phyloP scores from a whole-genome alignment of 2,329 filamentous ascomycete genomes.

The Talaromyces sp. region DNA sequence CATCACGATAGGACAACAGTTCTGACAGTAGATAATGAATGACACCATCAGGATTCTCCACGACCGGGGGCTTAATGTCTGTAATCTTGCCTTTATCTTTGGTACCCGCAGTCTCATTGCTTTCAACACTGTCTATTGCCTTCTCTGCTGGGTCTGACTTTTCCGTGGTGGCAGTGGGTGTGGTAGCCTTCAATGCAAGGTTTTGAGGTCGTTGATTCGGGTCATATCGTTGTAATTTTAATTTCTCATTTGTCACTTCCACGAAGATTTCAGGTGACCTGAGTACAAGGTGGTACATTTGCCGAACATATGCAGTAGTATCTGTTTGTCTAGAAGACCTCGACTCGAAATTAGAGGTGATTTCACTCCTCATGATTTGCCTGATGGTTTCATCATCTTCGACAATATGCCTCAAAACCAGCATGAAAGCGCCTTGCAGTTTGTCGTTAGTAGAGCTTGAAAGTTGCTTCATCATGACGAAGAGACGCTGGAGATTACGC shows the following conservation, averaged over 20 bases:
- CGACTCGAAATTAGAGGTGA: constrained; percentile 67
- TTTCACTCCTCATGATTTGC: constrained; percentile 87
- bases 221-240: constrained; percentile 66
- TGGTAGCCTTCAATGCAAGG: constrained; percentile 48
- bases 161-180: constrained; percentile 22
- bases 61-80: constrained; percentile 74
- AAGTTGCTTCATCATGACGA: constrained; percentile 92
- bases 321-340: constrained; percentile 58
- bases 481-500: constrained; percentile 80
- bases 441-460: constrained; percentile 71
- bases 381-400: constrained; percentile 89
- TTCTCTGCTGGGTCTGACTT: constrained; percentile 25
- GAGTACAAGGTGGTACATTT: constrained; percentile 72
- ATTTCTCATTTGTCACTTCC: constrained; percentile 76
- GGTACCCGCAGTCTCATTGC: constrained; percentile 12
- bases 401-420: constrained; percentile 84
- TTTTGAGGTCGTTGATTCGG: constrained; percentile 48
- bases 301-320: constrained; percentile 65
- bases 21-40: constrained; percentile 93
- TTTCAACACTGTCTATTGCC: constrained; percentile 23
- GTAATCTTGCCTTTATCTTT: constrained; percentile 49
- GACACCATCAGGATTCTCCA: constrained; percentile 91
- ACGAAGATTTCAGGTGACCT: constrained; percentile 82
- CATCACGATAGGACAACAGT: constrained; percentile 83
- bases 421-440: constrained; percentile 70